Evolutionary conservation across 2,329 filamentous ascomycete species (phyloP), one percentile per base, ranked within the genome.

Genomic region (Remersonia thermophila): DNA sequence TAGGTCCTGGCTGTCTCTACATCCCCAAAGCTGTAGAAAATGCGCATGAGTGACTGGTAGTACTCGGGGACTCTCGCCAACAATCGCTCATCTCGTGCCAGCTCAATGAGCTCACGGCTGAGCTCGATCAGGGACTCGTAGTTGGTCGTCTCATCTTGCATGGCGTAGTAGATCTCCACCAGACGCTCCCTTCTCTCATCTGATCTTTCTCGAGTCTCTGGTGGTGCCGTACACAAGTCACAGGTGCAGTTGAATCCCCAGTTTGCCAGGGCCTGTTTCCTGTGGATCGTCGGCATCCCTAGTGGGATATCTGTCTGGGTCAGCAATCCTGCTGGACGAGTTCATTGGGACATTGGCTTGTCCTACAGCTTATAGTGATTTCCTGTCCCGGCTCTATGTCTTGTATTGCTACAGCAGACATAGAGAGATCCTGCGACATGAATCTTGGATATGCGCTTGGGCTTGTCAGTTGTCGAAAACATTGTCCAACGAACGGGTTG

Each of bases 341-440:
- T 6, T 6, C 20, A 6, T 6, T 5, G 20, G 9, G 20, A 9
- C 20, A 9, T 6, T 23, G 9, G 9, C 20, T 6, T 23, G 9
- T 23, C 20, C 5, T 41, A 55, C 57, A 60, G 46, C 55, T 59
- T 33, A 59, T 55, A 17, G 49, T 57, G 13, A 60, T 48, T 33
- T 60, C 57, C 27, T 60, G 56, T 7, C 51, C 53, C 0, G 54
- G 47, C 28, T 51, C 30, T 7, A 59, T 57, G 23, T 60, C 55
- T 2, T 49, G 45, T 28, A 56, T 56, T 1, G 56, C 55, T 1
- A 55, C 43, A 3, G 57, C 51, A 14, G 56, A 53, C 47, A 57
- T 49, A 3, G 51, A 46, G 12, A 59, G 30, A 1, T 51, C 54
- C 7, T 45, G 47, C 7, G 45, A 46, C 2, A 51, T 55, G 40